Evolutionary conservation across 441 rosid species (phyloP).

Genomic region (Erysimum cheiri): DNA sequence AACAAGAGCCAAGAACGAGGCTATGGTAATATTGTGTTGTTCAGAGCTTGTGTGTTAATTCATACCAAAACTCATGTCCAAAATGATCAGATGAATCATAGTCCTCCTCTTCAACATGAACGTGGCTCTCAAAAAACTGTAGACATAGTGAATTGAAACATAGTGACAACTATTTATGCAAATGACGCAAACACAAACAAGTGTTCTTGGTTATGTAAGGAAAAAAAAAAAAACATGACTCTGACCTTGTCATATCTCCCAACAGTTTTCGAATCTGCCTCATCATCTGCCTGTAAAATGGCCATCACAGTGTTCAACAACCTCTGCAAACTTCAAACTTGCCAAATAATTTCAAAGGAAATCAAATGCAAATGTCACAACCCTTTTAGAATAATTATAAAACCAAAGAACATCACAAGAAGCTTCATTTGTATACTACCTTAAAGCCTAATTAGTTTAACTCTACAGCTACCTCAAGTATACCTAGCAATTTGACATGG

Average conservation of each 20-base stretch:
- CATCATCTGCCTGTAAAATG: slow-evolving; percentile 59
- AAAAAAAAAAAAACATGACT: not conserved
- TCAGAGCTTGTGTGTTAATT: slow-evolving; percentile 14
- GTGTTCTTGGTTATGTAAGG: slow-evolving; percentile 3
- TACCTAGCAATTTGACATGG: not conserved
- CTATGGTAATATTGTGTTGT: not conserved
- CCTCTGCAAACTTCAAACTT: slow-evolving; percentile 31
- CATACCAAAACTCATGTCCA: slow-evolving; percentile 35
- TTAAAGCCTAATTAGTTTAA: slow-evolving; percentile 8
- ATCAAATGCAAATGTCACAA: not conserved
- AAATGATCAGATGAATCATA: slow-evolving; percentile 39
- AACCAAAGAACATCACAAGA: slow-evolving; percentile 20
- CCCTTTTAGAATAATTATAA: not conserved
- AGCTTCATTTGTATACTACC: not conserved
- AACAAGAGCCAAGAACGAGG: slow-evolving; percentile 15
- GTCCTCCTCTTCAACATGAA: slow-evolving; percentile 34
- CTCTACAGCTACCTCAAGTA: slow-evolving; percentile 13
- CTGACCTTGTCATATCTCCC: slow-evolving; percentile 60
- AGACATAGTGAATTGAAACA: slow-evolving; percentile 12
- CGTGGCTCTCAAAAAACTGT: slow-evolving; percentile 47
- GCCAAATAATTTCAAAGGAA: not conserved
- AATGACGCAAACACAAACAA: not conserved
- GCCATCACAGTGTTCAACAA: slow-evolving; percentile 23
- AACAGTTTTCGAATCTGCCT: slow-evolving; percentile 65
- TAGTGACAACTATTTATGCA: not conserved